Evolutionary conservation across 2,329 filamentous ascomycete species (phyloP).

Genomic region (Endothia cerciana): DNA sequence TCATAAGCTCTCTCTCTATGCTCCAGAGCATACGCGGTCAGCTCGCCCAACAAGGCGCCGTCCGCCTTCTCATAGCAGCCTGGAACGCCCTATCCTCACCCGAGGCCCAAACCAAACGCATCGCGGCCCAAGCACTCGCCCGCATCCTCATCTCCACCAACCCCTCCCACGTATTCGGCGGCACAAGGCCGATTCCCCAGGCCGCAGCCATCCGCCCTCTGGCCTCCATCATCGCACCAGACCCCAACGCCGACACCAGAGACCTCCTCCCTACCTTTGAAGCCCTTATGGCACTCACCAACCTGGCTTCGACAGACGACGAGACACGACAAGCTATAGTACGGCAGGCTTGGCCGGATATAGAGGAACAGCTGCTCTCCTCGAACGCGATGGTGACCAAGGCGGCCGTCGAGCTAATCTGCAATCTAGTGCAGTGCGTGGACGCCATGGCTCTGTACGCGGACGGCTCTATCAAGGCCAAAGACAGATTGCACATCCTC

Average conservation of each 20-base stretch:
- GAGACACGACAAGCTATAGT: conserved; percentile 71
- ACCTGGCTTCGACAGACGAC: conserved; percentile 81
- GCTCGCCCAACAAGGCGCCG: conserved; percentile 90
- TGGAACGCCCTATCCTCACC: conserved; percentile 64
- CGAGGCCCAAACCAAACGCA: conserved; percentile 52
- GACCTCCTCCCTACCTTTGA: conserved; percentile 92
- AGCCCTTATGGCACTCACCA: conserved; percentile 87
- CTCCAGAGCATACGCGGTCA: conserved; percentile 74
- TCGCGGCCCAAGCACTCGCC: conserved; percentile 78
- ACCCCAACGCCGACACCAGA: conserved; percentile 64
- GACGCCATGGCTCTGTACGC: conserved; percentile 71
- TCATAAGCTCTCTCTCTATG: conserved; percentile 77
- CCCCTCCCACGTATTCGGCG: conserved; percentile 80
- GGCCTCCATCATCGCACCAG: conserved; percentile 70
- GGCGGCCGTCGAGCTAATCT: conserved; percentile 85
- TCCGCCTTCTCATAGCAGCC: conserved; percentile 78
- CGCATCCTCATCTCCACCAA: conserved; percentile 87
- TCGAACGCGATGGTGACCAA: conserved; percentile 77
- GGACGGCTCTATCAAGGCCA: conserved; percentile 67
- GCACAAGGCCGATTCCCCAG: conserved; percentile 72
- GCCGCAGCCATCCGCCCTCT: conserved; percentile 84
- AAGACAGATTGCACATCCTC: conserved; percentile 78
- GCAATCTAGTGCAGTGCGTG: conserved; percentile 79
- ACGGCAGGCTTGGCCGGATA: conserved; percentile 69
- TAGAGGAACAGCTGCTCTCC: conserved; percentile 84